Conservation (phyloP, 2,329 filamentous ascomycete species). For the Juglanconis oblonga region DNA sequence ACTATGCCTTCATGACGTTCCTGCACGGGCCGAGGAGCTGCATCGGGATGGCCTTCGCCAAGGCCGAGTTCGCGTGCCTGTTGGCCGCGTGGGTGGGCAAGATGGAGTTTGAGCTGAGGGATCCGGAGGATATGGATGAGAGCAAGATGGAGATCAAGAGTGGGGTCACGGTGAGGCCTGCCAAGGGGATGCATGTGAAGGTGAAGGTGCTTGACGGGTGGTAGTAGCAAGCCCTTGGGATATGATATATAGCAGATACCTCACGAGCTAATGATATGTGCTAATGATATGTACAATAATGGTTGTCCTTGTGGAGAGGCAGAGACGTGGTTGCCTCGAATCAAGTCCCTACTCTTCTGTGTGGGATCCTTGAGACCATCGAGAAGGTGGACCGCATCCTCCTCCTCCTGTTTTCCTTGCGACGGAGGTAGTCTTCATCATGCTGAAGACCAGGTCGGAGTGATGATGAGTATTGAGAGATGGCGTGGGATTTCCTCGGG, state of each 20-base stretch:
- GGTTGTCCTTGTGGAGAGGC: no score
- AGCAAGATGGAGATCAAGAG: slow-evolving; percentile 64
- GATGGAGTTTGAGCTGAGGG: slow-evolving; percentile 61
- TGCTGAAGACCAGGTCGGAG: no score
- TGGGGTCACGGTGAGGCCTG: slow-evolving; percentile 69
- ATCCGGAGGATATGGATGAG: slow-evolving; percentile 63
- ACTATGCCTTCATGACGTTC: slow-evolving; percentile 79
- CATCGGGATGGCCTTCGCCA: slow-evolving; percentile 79
- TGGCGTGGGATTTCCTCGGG: no score
- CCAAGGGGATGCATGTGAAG: slow-evolving; percentile 67
- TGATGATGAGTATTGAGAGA: no score
- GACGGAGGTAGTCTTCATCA: no score
- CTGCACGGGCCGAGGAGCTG: slow-evolving; percentile 83
- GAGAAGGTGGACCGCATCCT: no score
- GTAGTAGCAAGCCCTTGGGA: slow-evolving; percentile 34
- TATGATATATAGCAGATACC: not conserved
- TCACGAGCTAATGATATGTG: not conserved
- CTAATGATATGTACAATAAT: not conserved
- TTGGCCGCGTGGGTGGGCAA: slow-evolving; percentile 73
- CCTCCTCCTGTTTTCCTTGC: no score
- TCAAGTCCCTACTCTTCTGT: no score
- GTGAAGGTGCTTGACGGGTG: slow-evolving; percentile 66
- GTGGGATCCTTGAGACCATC: no score
- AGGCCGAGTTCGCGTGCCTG: slow-evolving; percentile 80
- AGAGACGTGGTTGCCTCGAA: no score